These are phyloP conservation scores for Solanum lycopersicoides DNA, from an alignment of 257 asterid species.

Conservation along the genomic window DNA sequence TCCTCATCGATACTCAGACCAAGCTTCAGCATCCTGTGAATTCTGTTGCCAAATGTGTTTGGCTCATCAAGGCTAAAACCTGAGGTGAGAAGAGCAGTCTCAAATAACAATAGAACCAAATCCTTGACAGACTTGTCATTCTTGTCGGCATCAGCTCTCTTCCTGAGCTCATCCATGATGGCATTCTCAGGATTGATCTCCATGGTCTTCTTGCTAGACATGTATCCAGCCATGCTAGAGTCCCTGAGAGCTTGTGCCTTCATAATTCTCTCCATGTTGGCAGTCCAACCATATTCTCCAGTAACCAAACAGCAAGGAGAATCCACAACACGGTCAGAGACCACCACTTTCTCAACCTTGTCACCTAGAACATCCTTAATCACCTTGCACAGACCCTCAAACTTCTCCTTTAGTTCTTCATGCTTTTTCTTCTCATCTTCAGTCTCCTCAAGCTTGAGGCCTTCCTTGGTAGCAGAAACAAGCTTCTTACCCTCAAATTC, in stretches of 20 bases:
- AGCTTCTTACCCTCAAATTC: conserved; percentile 59
- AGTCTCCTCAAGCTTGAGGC: conserved; percentile 49
- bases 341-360: conserved; percentile 56
- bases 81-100: conserved; percentile 53
- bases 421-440: conserved; percentile 52
- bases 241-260: conserved; percentile 65
- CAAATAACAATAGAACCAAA: conserved; percentile 49
- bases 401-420: conserved; percentile 39
- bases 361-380: conserved; percentile 57
- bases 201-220: conserved; percentile 73
- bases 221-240: conserved; percentile 65
- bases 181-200: conserved; percentile 62
- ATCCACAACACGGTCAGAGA: conserved; percentile 55
- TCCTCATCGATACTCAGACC: conserved; percentile 67
- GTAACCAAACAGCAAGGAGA: conserved; percentile 69
- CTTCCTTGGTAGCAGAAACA: conserved; percentile 61
- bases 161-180: conserved; percentile 64
- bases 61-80: conserved; percentile 70
- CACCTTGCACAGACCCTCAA: conserved; percentile 55
- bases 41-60: conserved; percentile 64
- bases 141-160: conserved; percentile 69
- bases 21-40: conserved; percentile 62
- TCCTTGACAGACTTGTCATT: conserved; percentile 62
- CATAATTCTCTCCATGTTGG: conserved; percentile 69
- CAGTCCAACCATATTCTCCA: conserved; percentile 63